Percentiles rank a stretch among this genome's conserved stretches.
phyloP scores from a whole-genome alignment of 2,329 filamentous ascomycete species.

The Microsporum canis region DNA sequence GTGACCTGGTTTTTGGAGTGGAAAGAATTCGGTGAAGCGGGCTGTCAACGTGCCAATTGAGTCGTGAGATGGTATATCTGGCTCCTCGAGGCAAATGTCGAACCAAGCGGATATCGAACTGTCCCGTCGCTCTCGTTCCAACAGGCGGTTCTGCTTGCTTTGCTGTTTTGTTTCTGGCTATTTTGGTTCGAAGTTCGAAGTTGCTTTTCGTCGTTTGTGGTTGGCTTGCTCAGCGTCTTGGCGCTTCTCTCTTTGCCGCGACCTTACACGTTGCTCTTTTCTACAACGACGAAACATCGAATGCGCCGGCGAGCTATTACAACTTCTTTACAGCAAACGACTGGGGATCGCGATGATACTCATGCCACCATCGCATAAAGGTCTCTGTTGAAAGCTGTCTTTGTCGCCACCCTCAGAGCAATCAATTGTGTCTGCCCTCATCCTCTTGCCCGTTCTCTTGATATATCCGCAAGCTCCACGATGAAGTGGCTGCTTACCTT shows the following conservation, averaged over 20 bases:
- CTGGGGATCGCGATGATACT: conserved; percentile 2
- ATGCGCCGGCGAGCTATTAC: not conserved
- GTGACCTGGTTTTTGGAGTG: conserved; percentile 9
- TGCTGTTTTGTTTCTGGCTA: not conserved
- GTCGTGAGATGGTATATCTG: not conserved
- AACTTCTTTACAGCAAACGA: not conserved
- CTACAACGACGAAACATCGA: not conserved
- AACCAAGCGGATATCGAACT: not conserved
- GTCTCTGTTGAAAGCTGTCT: conserved; percentile 2
- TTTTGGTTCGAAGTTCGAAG: not conserved
- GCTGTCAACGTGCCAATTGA: not conserved
- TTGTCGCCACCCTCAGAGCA: conserved; percentile 5
- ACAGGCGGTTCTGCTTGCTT: not conserved
- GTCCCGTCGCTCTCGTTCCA: not conserved
- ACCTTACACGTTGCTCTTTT: not conserved
- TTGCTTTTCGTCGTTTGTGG: not conserved
- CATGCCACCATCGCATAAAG: not conserved
- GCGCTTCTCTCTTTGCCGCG: not conserved
- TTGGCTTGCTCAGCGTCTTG: not conserved
- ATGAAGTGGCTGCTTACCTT: conserved; percentile 69
- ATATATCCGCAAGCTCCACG: conserved; percentile 23
- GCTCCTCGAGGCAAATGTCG: not conserved
- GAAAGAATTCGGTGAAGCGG: not conserved
- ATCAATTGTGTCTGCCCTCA: conserved; percentile 10
- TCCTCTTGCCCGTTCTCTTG: conserved; percentile 23